phyloP scores from a whole-genome alignment of 1,139 yeast genomes.

The Yamadazyma membranifaciens region DNA sequence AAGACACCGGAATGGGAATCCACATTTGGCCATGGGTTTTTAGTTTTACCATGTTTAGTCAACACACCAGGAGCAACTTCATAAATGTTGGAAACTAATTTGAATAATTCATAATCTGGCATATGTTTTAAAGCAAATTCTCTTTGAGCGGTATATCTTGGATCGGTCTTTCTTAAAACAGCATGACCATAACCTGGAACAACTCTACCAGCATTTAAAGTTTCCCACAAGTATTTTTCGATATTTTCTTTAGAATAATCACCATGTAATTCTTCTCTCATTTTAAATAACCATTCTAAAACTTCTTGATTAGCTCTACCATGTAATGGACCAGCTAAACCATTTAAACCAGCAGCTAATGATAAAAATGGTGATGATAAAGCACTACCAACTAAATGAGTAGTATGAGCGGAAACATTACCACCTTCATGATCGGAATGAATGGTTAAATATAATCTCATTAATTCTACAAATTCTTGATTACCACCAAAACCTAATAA shows the following conservation, averaged over 20 bases:
- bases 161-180: slow-evolving; percentile 94
- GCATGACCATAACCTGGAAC: slow-evolving; percentile 99
- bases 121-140: slow-evolving; percentile 95
- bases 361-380: slow-evolving; percentile 91
- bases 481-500: slow-evolving; percentile 81
- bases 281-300: slow-evolving; percentile 84
- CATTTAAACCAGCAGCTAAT: slow-evolving; percentile 92
- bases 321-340: slow-evolving; percentile 97
- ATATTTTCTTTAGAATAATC: slow-evolving; percentile 73
- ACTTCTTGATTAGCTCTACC: slow-evolving; percentile 99
- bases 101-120: slow-evolving; percentile 93
- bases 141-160: slow-evolving; percentile 96
- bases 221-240: slow-evolving; percentile 87
- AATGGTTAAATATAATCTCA: slow-evolving; percentile 90
- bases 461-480: slow-evolving; percentile 80
- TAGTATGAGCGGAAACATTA: slow-evolving; percentile 95
- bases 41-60: slow-evolving; percentile 96
- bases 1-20: slow-evolving; percentile 97
- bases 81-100: slow-evolving; percentile 85
- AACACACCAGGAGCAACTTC: slow-evolving; percentile 95
- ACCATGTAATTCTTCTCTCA: slow-evolving; percentile 73
- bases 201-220: slow-evolving; percentile 89
- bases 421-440: slow-evolving; percentile 99
- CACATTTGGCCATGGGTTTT: slow-evolving; percentile 99
- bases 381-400: slow-evolving; percentile 96